Conservation (phyloP, 768 basidiomycete genomes). For the Royoungia palumana region DNA sequence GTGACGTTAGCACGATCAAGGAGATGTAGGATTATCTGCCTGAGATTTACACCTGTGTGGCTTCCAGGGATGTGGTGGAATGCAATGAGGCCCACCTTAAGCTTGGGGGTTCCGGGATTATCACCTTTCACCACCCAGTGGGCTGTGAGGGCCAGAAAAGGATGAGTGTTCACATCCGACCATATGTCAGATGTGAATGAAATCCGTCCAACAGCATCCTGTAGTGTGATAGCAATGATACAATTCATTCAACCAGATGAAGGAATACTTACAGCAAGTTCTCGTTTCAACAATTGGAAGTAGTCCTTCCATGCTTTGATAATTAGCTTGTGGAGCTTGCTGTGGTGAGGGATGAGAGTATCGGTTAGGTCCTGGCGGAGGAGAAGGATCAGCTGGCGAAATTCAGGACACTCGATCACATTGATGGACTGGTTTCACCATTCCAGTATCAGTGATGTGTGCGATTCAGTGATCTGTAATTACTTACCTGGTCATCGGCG, state of each 20-base stretch:
- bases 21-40: background rate
- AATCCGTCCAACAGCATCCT: background rate
- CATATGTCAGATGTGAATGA: background rate
- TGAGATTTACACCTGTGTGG: background rate
- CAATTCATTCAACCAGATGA: too few species aligned
- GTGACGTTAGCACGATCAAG: background rate
- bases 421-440: slow-evolving; percentile 33
- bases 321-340: slow-evolving; percentile 18
- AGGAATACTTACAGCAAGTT: too few species aligned
- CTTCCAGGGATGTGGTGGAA: background rate
- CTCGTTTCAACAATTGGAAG: slow-evolving; percentile 23
- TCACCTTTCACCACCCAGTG: background rate
- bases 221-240: too few species aligned
- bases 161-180: background rate
- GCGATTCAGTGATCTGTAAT: too few species aligned
- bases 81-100: background rate
- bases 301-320: slow-evolving; percentile 21
- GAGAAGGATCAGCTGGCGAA: slow-evolving; percentile 24
- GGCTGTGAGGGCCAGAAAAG: background rate
- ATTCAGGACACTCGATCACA: slow-evolving; percentile 27
- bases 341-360: slow-evolving; percentile 24
- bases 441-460: too few species aligned
- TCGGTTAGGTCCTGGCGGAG: slow-evolving; percentile 22
- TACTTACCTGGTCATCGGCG: too few species aligned
- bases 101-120: background rate